Percentiles rank a stretch among this genome's conserved stretches.
phyloP scores from a whole-genome alignment of 306 rosid genomes.

The Cicer pinnatifidum region DNA sequence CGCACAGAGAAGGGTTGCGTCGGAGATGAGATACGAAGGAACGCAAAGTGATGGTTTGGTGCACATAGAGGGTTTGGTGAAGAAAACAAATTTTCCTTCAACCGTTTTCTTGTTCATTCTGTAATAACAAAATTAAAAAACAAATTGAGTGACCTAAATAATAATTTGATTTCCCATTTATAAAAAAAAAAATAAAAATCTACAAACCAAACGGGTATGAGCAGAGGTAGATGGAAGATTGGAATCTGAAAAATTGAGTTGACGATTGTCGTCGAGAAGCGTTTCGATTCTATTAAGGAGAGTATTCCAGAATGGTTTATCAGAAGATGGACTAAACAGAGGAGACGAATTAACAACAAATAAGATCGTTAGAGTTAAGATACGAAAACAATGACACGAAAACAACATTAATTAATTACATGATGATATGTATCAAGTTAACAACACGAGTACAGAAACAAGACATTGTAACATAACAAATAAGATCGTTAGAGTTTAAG shows the following conservation, averaged over 20 bases:
- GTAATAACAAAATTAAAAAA: background rate
- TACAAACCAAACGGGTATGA: slow-evolving; percentile 40
- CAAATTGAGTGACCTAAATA: background rate
- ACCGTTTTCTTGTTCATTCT: slow-evolving; percentile 52
- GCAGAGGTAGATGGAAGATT: slow-evolving; percentile 20
- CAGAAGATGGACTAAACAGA: too few species aligned
- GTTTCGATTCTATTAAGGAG: slow-evolving; percentile 59
- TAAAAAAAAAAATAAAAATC: too few species aligned
- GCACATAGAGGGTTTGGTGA: too few species aligned
- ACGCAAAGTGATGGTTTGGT: too few species aligned
- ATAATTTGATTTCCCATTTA: background rate
- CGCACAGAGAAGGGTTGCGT: too few species aligned
- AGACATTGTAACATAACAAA: too few species aligned
- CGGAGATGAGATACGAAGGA: too few species aligned
- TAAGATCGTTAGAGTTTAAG: too few species aligned
- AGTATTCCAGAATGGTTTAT: slow-evolving; percentile 61
- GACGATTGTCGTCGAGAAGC: slow-evolving; percentile 42
- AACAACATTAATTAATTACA: background rate
- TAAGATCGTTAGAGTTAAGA: too few species aligned
- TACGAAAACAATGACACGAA: background rate
- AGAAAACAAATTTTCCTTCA: slow-evolving; percentile 65
- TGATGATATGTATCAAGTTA: too few species aligned
- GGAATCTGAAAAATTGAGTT: slow-evolving; percentile 31
- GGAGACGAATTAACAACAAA: slow-evolving; percentile 54
- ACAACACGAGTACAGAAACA: too few species aligned